Conservation (phyloP, 768 basidiomycete species). For the Boletus sensibilis region DNA sequence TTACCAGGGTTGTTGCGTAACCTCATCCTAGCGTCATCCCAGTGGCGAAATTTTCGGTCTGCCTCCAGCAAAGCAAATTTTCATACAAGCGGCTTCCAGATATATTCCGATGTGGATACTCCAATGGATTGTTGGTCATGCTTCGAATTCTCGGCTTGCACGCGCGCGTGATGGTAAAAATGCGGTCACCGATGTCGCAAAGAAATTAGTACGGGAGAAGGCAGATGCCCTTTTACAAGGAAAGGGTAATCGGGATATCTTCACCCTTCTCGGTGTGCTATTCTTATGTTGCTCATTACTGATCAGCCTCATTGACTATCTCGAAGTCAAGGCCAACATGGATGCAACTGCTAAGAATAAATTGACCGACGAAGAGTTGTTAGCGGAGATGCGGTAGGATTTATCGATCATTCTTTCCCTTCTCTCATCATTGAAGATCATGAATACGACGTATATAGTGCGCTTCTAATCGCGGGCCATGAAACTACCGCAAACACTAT, state of each 20-base stretch:
- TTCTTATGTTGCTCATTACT: background rate
- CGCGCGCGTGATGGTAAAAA: background rate
- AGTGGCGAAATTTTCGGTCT: slow-evolving; percentile 15
- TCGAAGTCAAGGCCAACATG: slow-evolving; percentile 25
- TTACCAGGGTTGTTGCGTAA: background rate
- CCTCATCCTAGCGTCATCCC: background rate
- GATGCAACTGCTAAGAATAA: slow-evolving; percentile 16
- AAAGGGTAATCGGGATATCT: slow-evolving; percentile 13
- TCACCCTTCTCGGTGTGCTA: slow-evolving; percentile 39
- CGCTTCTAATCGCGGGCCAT: slow-evolving; percentile 48
- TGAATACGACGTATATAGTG: slow-evolving; percentile 28
- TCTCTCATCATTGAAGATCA: background rate
- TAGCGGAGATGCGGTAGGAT: slow-evolving; percentile 18
- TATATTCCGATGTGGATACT: slow-evolving; percentile 1
- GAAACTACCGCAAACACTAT: slow-evolving; percentile 59
- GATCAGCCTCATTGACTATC: background rate
- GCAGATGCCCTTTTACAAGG: slow-evolving; percentile 7
- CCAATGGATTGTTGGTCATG: background rate
- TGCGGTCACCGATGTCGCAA: background rate
- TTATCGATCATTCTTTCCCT: background rate
- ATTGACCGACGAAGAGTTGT: slow-evolving; percentile 15
- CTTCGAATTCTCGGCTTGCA: background rate
- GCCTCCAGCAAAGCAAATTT: slow-evolving; percentile 3
- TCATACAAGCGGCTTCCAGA: slow-evolving; percentile 6
- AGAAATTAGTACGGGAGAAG: slow-evolving; percentile 9